Evolutionary conservation across 495 filamentous ascomycete genomes (phyloP).

Genomic region (Penicillium egyptiacum): DNA sequence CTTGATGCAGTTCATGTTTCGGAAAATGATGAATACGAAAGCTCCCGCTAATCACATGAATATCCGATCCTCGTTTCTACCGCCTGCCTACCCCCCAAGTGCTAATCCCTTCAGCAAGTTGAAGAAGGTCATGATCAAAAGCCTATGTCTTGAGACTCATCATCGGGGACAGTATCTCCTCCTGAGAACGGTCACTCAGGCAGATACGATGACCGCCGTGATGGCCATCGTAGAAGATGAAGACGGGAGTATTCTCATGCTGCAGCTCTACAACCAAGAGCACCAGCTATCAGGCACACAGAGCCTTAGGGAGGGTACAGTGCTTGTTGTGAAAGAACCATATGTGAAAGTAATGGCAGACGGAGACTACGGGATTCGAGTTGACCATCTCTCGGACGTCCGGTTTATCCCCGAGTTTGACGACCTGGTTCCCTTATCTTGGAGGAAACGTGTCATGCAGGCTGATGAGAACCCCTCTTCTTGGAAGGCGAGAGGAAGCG

Average conservation of each 20-base stretch:
- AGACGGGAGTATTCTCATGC: conserved; percentile 40
- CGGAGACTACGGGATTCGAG: conserved; percentile 44
- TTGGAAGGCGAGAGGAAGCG: conserved; percentile 47
- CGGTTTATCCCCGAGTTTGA: conserved; percentile 33
- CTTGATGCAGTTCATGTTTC: conserved; percentile 22
- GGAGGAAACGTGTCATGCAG: conserved; percentile 28
- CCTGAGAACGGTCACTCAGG: conserved; percentile 41
- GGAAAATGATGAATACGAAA: conserved; percentile 11
- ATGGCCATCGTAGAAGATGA: conserved; percentile 54
- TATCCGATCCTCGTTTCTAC: conserved; percentile 24
- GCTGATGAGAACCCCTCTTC: conserved; percentile 24
- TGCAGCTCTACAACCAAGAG: conserved; percentile 50
- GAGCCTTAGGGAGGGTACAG: conserved; percentile 29
- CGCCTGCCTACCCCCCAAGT: conserved; percentile 27
- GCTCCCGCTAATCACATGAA: neutral
- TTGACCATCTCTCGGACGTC: conserved; percentile 55
- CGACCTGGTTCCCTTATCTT: conserved; percentile 32
- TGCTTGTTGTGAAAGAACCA: conserved; percentile 54
- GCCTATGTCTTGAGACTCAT: conserved; percentile 51
- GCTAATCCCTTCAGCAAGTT: conserved; percentile 16
- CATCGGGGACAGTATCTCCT: conserved; percentile 49
- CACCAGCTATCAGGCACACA: conserved; percentile 20
- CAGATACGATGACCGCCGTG: conserved; percentile 42
- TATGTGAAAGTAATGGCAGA: conserved; percentile 44
- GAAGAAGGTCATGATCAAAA: conserved; percentile 26